These are phyloP conservation scores for Astragalus glycyphyllos DNA, from an alignment of 306 rosid genomes.

Conservation along the genomic window DNA sequence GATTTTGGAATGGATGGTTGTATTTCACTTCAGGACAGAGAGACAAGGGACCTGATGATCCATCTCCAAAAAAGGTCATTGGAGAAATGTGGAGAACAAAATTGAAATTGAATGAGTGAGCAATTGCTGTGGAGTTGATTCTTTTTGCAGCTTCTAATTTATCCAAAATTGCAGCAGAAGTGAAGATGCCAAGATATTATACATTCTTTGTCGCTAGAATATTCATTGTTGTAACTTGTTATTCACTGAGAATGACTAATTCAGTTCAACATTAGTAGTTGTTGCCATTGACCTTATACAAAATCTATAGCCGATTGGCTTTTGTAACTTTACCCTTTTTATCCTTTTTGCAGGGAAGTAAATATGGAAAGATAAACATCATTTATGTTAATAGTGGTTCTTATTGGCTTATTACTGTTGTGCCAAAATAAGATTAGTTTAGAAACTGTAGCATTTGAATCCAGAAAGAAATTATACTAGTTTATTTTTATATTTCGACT, in stretches of 20 bases:
- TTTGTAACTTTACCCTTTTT: not conserved
- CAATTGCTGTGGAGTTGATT: conserved; percentile 36
- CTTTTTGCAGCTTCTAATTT: conserved; percentile 21
- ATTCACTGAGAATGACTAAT: conserved; percentile 34
- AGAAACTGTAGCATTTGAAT: not conserved
- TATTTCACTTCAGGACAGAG: conserved; percentile 95
- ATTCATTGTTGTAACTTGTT: conserved; percentile 31
- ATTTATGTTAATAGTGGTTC: conserved; percentile 27
- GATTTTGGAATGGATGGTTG: conserved; percentile 89
- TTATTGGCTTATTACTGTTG: not conserved
- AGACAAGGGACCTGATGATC: conserved; percentile 87
- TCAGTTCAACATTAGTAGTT: conserved; percentile 8
- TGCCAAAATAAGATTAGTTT: not conserved
- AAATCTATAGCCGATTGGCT: not conserved
- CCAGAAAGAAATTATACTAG: no score
- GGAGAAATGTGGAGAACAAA: conserved; percentile 89
- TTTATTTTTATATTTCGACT: no score
- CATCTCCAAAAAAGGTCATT: conserved; percentile 81
- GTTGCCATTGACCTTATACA: conserved; percentile 2
- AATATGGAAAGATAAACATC: conserved; percentile 6
- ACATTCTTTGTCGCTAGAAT: conserved; percentile 38
- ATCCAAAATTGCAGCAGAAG: conserved; percentile 25
- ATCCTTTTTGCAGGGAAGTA: conserved; percentile 19
- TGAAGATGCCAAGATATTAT: conserved; percentile 23
- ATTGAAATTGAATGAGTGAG: conserved; percentile 60